These are phyloP conservation scores for Diaporthe caulivora DNA, from an alignment of 2,329 filamentous ascomycete genomes.

Conservation along the genomic window DNA sequence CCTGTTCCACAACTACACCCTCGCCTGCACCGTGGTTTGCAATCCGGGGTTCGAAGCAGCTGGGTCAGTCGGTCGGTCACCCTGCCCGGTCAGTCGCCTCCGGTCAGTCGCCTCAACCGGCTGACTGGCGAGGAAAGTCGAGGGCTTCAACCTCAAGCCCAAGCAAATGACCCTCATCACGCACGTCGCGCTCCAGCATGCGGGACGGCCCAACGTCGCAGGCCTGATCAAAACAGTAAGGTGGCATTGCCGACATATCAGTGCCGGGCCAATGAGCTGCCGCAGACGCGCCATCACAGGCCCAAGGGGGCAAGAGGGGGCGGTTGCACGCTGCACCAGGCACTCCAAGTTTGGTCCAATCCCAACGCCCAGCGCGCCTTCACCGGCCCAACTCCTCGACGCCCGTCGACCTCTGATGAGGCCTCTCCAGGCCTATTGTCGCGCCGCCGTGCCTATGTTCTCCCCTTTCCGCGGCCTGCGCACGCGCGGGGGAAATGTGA, in stretches of 20 bases:
- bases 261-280: constrained; percentile 31
- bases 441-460: background rate
- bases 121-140: background rate
- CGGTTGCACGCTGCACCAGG: constrained; percentile 4
- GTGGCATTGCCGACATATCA: constrained; percentile 7
- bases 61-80: constrained; percentile 5
- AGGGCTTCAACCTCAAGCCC: background rate
- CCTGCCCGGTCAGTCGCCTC: background rate
- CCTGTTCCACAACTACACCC: too few relatives aligned
- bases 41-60: background rate
- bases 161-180: background rate
- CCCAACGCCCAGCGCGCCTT: constrained; percentile 8
- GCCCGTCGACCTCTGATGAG: constrained; percentile 6
- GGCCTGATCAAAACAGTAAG: constrained; percentile 27
- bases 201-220: constrained; percentile 20
- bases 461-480: constrained; percentile 22
- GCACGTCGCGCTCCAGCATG: background rate
- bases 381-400: background rate
- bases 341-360: constrained; percentile 1
- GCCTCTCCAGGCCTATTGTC: background rate
- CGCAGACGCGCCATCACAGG: constrained; percentile 29
- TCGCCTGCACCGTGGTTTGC: too few relatives aligned
- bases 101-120: constrained; percentile 18
- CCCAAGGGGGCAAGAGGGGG: constrained; percentile 1
- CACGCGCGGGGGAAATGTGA: constrained; percentile 26